These are phyloP conservation scores for Immersiporthe knoxdaviesiana DNA, from an alignment of 2,329 filamentous ascomycete species.

Conservation along the genomic window DNA sequence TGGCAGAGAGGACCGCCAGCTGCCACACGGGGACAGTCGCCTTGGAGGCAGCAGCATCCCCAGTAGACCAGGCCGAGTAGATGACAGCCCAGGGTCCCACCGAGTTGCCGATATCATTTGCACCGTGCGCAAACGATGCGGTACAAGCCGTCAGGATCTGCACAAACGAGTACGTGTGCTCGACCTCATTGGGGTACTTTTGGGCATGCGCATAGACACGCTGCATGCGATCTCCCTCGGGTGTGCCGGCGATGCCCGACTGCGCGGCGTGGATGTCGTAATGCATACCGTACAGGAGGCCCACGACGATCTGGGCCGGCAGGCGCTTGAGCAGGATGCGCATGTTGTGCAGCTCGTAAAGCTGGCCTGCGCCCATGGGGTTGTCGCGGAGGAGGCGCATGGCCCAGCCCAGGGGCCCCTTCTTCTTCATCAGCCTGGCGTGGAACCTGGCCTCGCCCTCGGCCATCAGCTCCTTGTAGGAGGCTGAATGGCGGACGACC, in stretches of 20 bases:
- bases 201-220: slow-evolving; percentile 65
- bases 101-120: slow-evolving; percentile 76
- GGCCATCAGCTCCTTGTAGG: slow-evolving; percentile 65
- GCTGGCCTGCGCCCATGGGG: slow-evolving; percentile 70
- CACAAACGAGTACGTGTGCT: slow-evolving; percentile 70
- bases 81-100: slow-evolving; percentile 72
- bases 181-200: slow-evolving; percentile 72
- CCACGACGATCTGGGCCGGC: slow-evolving; percentile 67
- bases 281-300: slow-evolving; percentile 72
- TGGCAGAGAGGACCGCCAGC: slow-evolving; percentile 67
- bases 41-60: slow-evolving; percentile 63
- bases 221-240: slow-evolving; percentile 73
- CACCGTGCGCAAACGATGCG: slow-evolving; percentile 74
- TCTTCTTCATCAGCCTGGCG: slow-evolving; percentile 63
- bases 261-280: slow-evolving; percentile 84
- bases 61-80: slow-evolving; percentile 69
- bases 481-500: slow-evolving; percentile 46
- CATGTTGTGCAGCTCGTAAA: slow-evolving; percentile 77
- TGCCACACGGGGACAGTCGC: slow-evolving; percentile 75
- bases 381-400: slow-evolving; percentile 78
- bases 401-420: slow-evolving; percentile 78
- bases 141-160: slow-evolving; percentile 71
- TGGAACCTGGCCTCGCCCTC: slow-evolving; percentile 62
- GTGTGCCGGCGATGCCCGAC: slow-evolving; percentile 69
- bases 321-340: slow-evolving; percentile 65